These are phyloP conservation scores for Mycena haematopus DNA, from an alignment of 768 basidiomycete genomes.

Conservation along the genomic window DNA sequence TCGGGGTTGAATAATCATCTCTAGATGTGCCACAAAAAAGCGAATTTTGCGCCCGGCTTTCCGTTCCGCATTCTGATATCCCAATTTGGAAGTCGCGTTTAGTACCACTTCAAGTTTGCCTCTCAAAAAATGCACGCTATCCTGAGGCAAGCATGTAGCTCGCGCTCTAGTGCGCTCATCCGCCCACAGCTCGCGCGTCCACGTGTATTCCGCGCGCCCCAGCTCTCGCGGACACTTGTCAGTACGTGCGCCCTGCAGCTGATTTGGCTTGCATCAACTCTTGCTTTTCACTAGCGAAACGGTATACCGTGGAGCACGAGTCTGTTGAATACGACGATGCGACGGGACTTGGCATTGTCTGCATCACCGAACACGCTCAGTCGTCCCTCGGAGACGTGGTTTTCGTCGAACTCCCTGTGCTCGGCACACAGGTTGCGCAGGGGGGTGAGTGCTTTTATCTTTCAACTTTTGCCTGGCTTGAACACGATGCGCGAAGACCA, in stretches of 20 bases:
- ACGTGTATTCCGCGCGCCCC: conserved; percentile 35
- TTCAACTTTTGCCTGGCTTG: not conserved
- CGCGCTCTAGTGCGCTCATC: conserved; percentile 28
- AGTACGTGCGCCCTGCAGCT: conserved; percentile 49
- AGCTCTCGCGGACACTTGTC: conserved; percentile 57
- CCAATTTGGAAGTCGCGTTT: conserved; percentile 8
- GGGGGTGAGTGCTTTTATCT: conserved; percentile 65
- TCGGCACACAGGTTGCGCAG: conserved; percentile 66
- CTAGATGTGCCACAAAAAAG: not conserved
- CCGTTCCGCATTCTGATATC: not conserved
- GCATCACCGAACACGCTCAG: conserved; percentile 93
- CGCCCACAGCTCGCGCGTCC: conserved; percentile 33
- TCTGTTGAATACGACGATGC: conserved; percentile 78
- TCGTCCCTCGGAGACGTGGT: conserved; percentile 94
- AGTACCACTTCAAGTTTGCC: conserved; percentile 1
- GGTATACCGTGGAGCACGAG: conserved; percentile 91
- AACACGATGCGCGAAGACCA: conserved; percentile 54
- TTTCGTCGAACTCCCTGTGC: conserved; percentile 86
- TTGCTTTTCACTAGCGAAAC: conserved; percentile 58
- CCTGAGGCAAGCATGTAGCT: conserved; percentile 39
- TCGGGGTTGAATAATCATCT: conserved; percentile 26
- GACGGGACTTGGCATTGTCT: conserved; percentile 79
- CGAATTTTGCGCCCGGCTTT: not conserved
- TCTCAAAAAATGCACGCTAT: conserved; percentile 46
- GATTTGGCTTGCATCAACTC: not conserved